Evolutionary conservation across 768 basidiomycete species (phyloP).

Genomic region (Tephrocybe rancida): DNA sequence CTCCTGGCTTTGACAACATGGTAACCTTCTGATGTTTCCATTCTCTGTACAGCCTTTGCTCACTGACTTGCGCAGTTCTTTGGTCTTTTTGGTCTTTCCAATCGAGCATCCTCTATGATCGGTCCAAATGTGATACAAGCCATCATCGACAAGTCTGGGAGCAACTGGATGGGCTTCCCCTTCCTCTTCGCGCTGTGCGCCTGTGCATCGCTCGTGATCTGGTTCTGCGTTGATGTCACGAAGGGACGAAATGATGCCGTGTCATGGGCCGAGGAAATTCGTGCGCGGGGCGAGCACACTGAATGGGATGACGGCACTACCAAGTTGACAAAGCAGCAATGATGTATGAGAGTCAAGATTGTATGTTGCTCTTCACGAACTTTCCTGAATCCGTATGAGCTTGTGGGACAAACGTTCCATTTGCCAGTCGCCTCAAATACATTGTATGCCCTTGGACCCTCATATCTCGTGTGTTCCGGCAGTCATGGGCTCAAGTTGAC

Average conservation of each 20-base stretch:
- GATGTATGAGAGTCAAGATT: neutral
- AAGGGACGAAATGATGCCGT: constrained; percentile 67
- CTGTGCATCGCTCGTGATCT: constrained; percentile 71
- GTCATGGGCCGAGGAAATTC: constrained; percentile 47
- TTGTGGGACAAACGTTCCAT: neutral
- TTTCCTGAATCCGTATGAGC: neutral
- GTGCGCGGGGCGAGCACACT: neutral
- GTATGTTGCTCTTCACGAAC: neutral
- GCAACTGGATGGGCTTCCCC: constrained; percentile 85
- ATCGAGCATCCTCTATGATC: constrained; percentile 85
- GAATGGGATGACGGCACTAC: neutral
- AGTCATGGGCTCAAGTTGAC: too few relatives aligned
- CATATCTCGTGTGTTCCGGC: neutral
- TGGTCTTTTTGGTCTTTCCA: constrained; percentile 83
- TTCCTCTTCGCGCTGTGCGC: constrained; percentile 78
- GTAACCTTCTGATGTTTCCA: constrained; percentile 16
- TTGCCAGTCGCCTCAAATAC: neutral
- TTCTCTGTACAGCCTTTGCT: neutral
- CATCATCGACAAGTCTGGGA: constrained; percentile 70
- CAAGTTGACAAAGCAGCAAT: neutral
- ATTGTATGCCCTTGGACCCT: neutral
- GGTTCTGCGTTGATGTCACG: constrained; percentile 69
- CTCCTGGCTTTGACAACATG: constrained; percentile 87
- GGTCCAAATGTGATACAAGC: constrained; percentile 86
- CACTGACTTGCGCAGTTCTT: constrained; percentile 60